phyloP scores from a whole-genome alignment of 78 protist species.

The Chrysochromulina tobinii region DNA sequence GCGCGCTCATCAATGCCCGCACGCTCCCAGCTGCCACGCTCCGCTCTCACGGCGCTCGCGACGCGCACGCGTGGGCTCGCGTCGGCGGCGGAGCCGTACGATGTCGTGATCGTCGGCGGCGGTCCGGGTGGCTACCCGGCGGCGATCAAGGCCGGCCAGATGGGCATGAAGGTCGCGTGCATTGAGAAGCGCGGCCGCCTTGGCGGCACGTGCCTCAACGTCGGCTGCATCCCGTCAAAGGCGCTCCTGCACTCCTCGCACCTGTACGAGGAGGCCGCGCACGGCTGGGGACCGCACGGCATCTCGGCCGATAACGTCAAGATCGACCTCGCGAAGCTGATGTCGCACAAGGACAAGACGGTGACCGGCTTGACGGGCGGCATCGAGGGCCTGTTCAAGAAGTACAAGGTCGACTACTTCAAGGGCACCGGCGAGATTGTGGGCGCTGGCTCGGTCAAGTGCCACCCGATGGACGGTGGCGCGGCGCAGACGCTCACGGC shows the following conservation, averaged over 20 bases:
- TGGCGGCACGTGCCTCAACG: conserved; percentile 98
- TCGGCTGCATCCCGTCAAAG: conserved; percentile 99
- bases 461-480: conserved; percentile 67
- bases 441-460: conserved; percentile 63
- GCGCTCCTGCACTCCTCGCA: conserved; percentile 96
- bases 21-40: too few relatives aligned
- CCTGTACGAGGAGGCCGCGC: conserved; percentile 80
- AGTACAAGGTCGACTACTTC: conserved; percentile 86
- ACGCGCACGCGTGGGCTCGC: too few relatives aligned
- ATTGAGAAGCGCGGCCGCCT: conserved; percentile 93
- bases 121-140: conserved; percentile 99
- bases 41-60: too few relatives aligned
- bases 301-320: conserved; percentile 61
- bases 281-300: conserved; percentile 74
- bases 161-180: conserved; percentile 65
- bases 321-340: conserved; percentile 74
- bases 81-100: conserved; percentile 54
- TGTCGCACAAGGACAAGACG: conserved; percentile 79
- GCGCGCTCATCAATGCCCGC: too few relatives aligned
- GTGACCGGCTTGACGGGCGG: conserved; percentile 76
- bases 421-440: conserved; percentile 83
- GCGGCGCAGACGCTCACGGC: conserved; percentile 31
- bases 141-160: conserved; percentile 99
- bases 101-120: conserved; percentile 96
- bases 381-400: conserved; percentile 95